A percentile compares a stretch with the other conserved stretches of the same genome.
Conservation (phyloP, 2,329 filamentous ascomycete genomes). For the Colletotrichum lentis region DNA sequence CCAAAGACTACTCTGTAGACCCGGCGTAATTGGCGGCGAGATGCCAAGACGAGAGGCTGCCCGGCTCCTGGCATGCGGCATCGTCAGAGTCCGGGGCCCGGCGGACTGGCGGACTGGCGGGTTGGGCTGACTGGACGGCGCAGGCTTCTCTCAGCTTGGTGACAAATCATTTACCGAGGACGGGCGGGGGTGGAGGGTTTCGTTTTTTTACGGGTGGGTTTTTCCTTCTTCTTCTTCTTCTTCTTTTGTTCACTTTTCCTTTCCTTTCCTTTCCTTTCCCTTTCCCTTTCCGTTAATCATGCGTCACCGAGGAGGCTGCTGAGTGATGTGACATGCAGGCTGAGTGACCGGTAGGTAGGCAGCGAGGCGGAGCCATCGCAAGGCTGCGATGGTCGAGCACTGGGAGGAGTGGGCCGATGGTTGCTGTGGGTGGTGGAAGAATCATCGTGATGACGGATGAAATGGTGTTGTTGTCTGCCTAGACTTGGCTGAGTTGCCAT, state of each 20-base stretch:
- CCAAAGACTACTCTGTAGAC: not conserved
- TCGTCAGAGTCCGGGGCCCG: not conserved
- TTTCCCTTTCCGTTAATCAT: not conserved
- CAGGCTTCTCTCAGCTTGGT: no score
- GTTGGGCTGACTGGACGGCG: not conserved
- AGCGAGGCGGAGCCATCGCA: not conserved
- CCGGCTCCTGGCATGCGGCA: no score
- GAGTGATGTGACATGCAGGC: not conserved
- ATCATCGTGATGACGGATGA: conserved; percentile 3
- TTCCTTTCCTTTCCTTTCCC: no score
- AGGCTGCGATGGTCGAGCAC: not conserved
- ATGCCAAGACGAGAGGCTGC: not conserved
- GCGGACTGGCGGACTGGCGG: not conserved
- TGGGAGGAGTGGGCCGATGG: not conserved
- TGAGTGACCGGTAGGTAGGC: not conserved
- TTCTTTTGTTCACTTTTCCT: no score
- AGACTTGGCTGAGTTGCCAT: not conserved
- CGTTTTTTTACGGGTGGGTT: no score
- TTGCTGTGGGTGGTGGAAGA: not conserved
- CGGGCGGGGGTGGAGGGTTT: no score
- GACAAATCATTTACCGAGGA: not conserved
- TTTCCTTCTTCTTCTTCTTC: no score
- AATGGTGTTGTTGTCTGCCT: conserved; percentile 7
- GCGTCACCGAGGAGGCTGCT: not conserved
- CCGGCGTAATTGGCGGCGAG: not conserved